phyloP scores from a whole-genome alignment of 2,329 filamentous ascomycete species.

The Dichotomopilus funicola region DNA sequence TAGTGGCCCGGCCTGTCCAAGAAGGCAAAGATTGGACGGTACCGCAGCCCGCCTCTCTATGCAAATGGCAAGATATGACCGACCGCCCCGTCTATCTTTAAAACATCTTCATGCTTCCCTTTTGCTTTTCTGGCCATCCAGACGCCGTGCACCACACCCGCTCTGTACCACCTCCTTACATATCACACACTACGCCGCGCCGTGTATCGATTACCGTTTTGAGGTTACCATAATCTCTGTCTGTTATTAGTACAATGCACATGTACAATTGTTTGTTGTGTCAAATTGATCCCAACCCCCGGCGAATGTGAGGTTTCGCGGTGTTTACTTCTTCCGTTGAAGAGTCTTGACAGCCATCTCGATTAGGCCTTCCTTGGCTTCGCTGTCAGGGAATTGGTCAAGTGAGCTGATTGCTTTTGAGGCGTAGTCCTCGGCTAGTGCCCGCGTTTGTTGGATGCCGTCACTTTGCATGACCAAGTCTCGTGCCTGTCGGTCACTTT shows the following conservation, averaged over 20 bases:
- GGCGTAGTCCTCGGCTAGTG: conserved; percentile 82
- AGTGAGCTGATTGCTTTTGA: conserved; percentile 85
- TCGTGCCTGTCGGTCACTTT: conserved; percentile 58
- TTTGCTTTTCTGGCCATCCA: no score
- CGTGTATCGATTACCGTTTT: no score
- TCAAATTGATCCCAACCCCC: background rate
- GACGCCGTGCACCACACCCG: no score
- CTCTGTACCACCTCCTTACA: no score
- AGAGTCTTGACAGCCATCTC: conserved; percentile 94
- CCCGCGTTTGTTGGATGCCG: conserved; percentile 86
- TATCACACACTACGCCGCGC: no score
- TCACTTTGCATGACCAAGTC: conserved; percentile 76
- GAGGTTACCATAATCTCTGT: background rate
- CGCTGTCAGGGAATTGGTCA: conserved; percentile 78
- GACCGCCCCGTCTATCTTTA: no score
- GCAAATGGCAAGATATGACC: no score
- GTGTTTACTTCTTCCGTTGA: conserved; percentile 69
- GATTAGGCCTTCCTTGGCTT: conserved; percentile 83
- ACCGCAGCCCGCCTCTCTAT: no score
- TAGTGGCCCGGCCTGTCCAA: conserved; percentile 5
- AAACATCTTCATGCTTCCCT: no score
- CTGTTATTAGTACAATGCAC: conserved; percentile 10
- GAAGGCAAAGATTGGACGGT: background rate
- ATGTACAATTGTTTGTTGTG: background rate
- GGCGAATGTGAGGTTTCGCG: background rate